Evolutionary conservation across 495 filamentous ascomycete genomes (phyloP), one percentile per base, ranked within the genome.

Genomic region (Sporormia fimetaria): DNA sequence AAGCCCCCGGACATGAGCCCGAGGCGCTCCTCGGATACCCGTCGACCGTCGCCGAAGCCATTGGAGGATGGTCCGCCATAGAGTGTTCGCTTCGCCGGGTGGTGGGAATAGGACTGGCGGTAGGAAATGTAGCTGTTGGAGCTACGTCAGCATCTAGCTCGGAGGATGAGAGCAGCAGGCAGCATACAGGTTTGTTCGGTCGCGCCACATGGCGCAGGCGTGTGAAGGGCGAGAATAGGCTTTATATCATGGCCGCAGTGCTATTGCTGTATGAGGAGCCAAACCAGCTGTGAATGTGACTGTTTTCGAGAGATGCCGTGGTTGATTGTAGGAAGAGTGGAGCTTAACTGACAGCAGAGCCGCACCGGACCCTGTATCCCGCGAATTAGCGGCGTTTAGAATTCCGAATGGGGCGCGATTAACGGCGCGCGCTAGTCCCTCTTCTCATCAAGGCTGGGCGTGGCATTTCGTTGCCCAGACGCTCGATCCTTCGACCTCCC

Each of bases 51-150:
- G 55, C 76, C 70, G 67, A 83, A 85, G 66, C 80, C 81, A 74
- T 86, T 85, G 58, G 70, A 67, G 28, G 63, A 59, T 24, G 75
- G 60, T 18, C 70, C 68, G 40, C 69, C 65, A 65, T 81, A 83
- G 37, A 75, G 76, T 40, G 78, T 72, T 62, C 83, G 85, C 65
- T 92, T 87, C 34, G 82, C 70, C 33, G 88, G 90, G 58, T 94
- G 86, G 64, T 96, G 90, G 49, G 86, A 75, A 62, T 95, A 95
- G 44, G 88, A 95, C 65, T 96, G 90, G 42, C 90, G 87, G 68
- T 96, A 98, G 57, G 90, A 95, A 59, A 98, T 92, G 63, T 87
- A 98, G 57, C 90, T 95, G 55, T 21, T 14, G 12, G 28, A 27
- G 14, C 21, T 34, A 51, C 12, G 47, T 49, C 44, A 56, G 52